Conservation (phyloP, 2,329 filamentous ascomycete species). For the Aspergillus texensis region DNA sequence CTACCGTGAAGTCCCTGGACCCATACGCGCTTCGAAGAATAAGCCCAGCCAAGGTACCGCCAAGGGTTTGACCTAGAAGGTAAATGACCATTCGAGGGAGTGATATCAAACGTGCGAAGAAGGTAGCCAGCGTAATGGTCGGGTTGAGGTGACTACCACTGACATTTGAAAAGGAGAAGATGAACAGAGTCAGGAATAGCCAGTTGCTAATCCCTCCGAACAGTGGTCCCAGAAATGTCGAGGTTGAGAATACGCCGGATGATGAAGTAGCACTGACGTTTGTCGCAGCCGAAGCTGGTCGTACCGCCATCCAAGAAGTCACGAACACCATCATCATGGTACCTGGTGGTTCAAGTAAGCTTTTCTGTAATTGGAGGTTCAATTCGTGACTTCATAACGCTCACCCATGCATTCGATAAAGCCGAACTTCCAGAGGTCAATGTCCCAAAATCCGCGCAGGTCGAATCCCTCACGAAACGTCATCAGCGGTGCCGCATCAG, state of each 20-base stretch:
- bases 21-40: slow-evolving; percentile 40
- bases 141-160: slow-evolving; percentile 59
- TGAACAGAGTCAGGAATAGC: slow-evolving; percentile 51
- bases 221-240: slow-evolving; percentile 32
- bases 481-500: slow-evolving; percentile 45
- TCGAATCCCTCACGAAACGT: slow-evolving; percentile 36
- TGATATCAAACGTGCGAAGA: slow-evolving; percentile 54
- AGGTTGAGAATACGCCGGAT: slow-evolving; percentile 31
- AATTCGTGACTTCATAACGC: not conserved
- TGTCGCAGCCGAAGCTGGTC: slow-evolving; percentile 7
- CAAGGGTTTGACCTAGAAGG: slow-evolving; percentile 49
- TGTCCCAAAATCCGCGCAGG: slow-evolving; percentile 35
- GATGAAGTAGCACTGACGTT: not conserved
- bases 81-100: slow-evolving; percentile 54
- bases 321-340: slow-evolving; percentile 33
- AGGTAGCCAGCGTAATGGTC: slow-evolving; percentile 56
- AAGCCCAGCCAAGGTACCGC: slow-evolving; percentile 50
- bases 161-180: slow-evolving; percentile 53
- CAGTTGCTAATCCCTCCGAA: slow-evolving; percentile 44
- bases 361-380: not conserved
- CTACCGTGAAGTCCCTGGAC: slow-evolving; percentile 32
- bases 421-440: slow-evolving; percentile 44
- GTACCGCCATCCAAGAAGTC: slow-evolving; percentile 24
- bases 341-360: slow-evolving; percentile 9
- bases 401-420: slow-evolving; percentile 45